A percentile compares a stretch with the other conserved stretches of the same genome.
Evolutionary conservation across 129 eudicot species (phyloP).

Genomic region (carrot (Daucus carota)): DH1_v3.0 NC_030386.2:5320001-5320500

Average conservation of each 20-base stretch:
- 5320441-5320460: slow-evolving; percentile 32
- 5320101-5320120: too few relatives aligned
- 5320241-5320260: background rate
- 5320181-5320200: background rate
- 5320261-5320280: background rate
- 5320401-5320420: slow-evolving; percentile 38
- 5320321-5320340: slow-evolving; percentile 18
- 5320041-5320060: too few relatives aligned
- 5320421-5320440: slow-evolving; percentile 32
- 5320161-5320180: slow-evolving; percentile 7
- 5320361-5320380: slow-evolving; percentile 41
- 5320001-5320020: too few relatives aligned
- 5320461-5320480: slow-evolving; percentile 38
- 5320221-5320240: too few relatives aligned
- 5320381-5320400: slow-evolving; percentile 31
- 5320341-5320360: slow-evolving; percentile 34
- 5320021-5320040: too few relatives aligned
- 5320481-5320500: slow-evolving; percentile 23
- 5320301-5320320: slow-evolving; percentile 25
- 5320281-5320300: slow-evolving; percentile 11
- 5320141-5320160: background rate
- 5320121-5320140: background rate
- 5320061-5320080: too few relatives aligned
- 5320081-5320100: too few relatives aligned
- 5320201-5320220: background rate